Conservation (phyloP, 2,329 filamentous ascomycete species). For the Monilinia laxa region DNA sequence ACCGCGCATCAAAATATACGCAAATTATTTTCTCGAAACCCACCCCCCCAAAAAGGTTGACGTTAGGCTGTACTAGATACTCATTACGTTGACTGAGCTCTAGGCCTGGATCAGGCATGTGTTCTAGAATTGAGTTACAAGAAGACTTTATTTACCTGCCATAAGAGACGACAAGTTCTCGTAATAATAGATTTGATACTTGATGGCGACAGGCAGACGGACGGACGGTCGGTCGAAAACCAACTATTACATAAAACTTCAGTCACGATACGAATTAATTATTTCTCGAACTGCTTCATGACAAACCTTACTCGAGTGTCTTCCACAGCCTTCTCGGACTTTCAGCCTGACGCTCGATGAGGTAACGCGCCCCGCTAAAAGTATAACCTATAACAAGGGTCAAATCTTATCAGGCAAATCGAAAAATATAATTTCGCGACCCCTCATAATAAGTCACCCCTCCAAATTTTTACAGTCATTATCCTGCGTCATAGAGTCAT, state of each 20-base stretch:
- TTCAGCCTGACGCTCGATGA: slow-evolving; percentile 29
- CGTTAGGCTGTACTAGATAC: neutral
- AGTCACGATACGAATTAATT: neutral
- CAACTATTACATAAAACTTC: neutral
- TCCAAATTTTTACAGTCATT: slow-evolving; percentile 31
- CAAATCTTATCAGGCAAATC: slow-evolving; percentile 28
- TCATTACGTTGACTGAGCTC: neutral
- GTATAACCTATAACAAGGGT: neutral
- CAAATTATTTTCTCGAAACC: neutral
- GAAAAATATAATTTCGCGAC: slow-evolving; percentile 27
- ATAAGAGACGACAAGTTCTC: neutral
- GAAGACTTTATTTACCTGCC: neutral
- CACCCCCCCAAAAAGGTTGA: neutral
- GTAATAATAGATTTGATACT: neutral
- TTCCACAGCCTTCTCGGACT: slow-evolving; percentile 21
- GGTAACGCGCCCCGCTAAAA: slow-evolving; percentile 19
- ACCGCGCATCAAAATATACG: neutral
- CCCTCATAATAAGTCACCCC: slow-evolving; percentile 25
- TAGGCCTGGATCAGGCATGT: neutral
- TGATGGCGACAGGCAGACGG: neutral
- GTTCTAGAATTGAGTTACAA: neutral
- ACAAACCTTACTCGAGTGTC: slow-evolving; percentile 10
- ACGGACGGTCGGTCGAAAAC: too few relatives aligned
- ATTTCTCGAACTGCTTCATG: neutral
- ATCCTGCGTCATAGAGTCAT: slow-evolving; percentile 12